Base-by-base conservation (phyloP, 106 monocot genomes). In the Dendrobium chrysotoxum region DNA sequence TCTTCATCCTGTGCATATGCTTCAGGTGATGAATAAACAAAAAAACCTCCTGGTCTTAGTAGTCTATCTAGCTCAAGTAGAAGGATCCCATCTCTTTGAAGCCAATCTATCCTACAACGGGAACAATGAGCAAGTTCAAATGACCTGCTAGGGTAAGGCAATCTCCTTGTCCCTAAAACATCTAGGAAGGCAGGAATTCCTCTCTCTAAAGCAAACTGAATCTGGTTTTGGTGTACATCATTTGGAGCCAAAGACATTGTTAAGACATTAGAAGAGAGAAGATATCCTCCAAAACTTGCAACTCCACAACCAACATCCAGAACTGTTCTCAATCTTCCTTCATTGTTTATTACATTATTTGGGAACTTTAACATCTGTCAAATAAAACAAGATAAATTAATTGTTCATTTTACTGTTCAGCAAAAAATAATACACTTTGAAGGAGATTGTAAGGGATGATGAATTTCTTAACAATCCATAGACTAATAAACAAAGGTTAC, bases 51-150 rank as follows among this genome's bases (percentile, higher is more conserved):
- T 16, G 91, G 91, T 42, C 85, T 86, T 3, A 91, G 88, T 81
- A 91, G 53, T 74, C 91, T 88, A 82, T 91, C 91, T 55, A 91
- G 75, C 83, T 91, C 91, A 53, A 91, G 91, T 50, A 91, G 81
- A 42, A 91, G 85, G 38, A 91, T 91, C 47, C 91, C 91, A 80
- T 91, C 86, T n/a, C 91, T 91, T 74, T 91, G 91, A 80, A 91
- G 91, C 91, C 91, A 91, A 81, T 91, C 91, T 28, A 91, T 91
- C 53, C 91, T 86, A 83, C 91, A 91, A 72, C 91, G 91, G 80
- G 91, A 91, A 81, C 91, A 91, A 75, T 91, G 91, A 83, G 91
- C 91, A 77, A 91, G 85, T 38, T 91, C 91, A 80, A 91, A 91
- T 42, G 91, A 91, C 42, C 88, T 79, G 79, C 91, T 91, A 0